Conservation (phyloP, 2,329 filamentous ascomycete species). For the Cercospora canescens region DNA sequence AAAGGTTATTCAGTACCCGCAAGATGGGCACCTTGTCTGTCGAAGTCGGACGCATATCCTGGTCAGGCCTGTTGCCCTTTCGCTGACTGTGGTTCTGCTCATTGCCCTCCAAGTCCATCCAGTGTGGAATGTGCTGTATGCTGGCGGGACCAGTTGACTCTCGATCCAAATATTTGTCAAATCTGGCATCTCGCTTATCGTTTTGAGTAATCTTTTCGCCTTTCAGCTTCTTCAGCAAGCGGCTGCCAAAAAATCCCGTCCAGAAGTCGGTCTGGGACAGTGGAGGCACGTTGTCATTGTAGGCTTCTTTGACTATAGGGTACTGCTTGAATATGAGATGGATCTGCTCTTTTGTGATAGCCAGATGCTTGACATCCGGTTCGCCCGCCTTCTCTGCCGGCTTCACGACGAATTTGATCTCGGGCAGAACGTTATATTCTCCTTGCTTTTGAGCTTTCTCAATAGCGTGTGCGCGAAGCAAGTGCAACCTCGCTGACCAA, state of each 20-base stretch:
- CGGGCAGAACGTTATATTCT: slow-evolving; percentile 89
- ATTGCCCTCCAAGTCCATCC: slow-evolving; percentile 90
- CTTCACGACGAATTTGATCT: slow-evolving; percentile 62
- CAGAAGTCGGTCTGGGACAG: slow-evolving; percentile 81
- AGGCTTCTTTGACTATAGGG: slow-evolving; percentile 83
- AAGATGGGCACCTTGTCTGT: slow-evolving; percentile 83
- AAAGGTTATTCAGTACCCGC: slow-evolving; percentile 82
- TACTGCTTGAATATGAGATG: slow-evolving; percentile 92
- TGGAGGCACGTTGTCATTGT: slow-evolving; percentile 77
- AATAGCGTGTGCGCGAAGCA: slow-evolving; percentile 87
- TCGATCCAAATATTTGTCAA: slow-evolving; percentile 81
- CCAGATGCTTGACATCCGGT: slow-evolving; percentile 69
- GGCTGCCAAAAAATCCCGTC: slow-evolving; percentile 90
- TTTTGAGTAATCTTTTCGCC: slow-evolving; percentile 81
- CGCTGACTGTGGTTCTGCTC: slow-evolving; percentile 90
- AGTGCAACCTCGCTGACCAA: slow-evolving; percentile 84
- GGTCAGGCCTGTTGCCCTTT: slow-evolving; percentile 82
- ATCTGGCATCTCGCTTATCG: slow-evolving; percentile 73
- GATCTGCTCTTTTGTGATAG: slow-evolving; percentile 87
- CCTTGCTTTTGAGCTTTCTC: slow-evolving; percentile 84
- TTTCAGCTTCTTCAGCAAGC: slow-evolving; percentile 85
- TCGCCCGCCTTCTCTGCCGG: slow-evolving; percentile 55
- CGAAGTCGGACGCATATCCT: slow-evolving; percentile 80
- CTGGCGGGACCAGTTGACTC: slow-evolving; percentile 54
- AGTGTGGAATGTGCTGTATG: slow-evolving; percentile 73